Evolutionary conservation across 1,139 yeast species (phyloP).

Genomic region (Sporopachydermia cereana): DNA sequence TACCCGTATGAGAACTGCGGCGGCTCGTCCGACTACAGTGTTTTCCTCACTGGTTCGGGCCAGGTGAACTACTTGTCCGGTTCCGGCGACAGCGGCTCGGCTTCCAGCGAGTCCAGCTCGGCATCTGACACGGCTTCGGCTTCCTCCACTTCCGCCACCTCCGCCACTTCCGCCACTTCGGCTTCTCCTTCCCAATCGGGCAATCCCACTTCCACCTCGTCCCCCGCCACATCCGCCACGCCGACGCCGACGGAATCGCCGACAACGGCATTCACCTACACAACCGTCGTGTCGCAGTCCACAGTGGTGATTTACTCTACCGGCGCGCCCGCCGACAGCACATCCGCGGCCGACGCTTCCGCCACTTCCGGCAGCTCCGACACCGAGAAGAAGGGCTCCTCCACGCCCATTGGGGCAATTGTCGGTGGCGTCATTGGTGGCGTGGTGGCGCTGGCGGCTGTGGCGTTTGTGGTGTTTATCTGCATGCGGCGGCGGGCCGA

Average conservation of each 20-base stretch:
- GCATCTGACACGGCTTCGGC: conserved; percentile 16
- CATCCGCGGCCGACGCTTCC: background rate
- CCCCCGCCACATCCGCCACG: conserved; percentile 10
- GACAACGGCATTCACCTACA: conserved; percentile 7
- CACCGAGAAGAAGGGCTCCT: background rate
- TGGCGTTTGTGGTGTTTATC: conserved; percentile 2
- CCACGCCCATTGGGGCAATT: conserved; percentile 21
- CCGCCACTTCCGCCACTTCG: conserved; percentile 13
- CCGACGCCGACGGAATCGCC: conserved; percentile 10
- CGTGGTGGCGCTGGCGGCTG: conserved; percentile 17
- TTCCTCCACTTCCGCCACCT: conserved; percentile 15
- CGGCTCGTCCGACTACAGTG: conserved; percentile 34
- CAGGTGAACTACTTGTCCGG: conserved; percentile 15
- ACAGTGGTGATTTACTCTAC: background rate
- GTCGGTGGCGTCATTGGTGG: conserved; percentile 30
- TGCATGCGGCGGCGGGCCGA: background rate
- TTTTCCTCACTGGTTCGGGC: conserved; percentile 22
- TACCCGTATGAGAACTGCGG: conserved; percentile 45
- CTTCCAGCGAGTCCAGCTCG: conserved; percentile 13
- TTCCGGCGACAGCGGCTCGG: conserved; percentile 16
- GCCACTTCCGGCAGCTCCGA: background rate
- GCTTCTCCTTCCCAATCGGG: conserved; percentile 15
- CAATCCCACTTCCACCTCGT: conserved; percentile 13
- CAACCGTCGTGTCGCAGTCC: background rate
- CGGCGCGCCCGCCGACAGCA: background rate